phyloP scores from a whole-genome alignment of 2,329 filamentous ascomycete species.

The Drechmeria coniospora region DNA sequence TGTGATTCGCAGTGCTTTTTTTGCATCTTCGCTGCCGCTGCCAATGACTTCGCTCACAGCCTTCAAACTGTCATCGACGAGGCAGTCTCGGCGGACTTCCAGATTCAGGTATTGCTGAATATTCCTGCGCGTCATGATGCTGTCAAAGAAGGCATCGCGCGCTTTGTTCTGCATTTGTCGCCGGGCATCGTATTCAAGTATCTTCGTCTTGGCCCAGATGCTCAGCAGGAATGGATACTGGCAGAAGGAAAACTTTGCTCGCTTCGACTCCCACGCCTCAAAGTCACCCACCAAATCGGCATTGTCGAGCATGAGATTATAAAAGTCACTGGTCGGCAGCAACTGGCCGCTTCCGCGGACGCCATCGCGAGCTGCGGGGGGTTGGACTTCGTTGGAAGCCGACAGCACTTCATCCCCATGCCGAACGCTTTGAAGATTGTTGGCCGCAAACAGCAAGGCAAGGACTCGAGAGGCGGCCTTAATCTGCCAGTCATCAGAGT shows the following conservation, averaged over 20 bases:
- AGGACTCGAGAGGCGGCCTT: conserved; percentile 67
- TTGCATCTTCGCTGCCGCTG: conserved; percentile 67
- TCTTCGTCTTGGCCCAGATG: conserved; percentile 82
- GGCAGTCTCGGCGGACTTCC: conserved; percentile 65
- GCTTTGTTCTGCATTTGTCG: conserved; percentile 84
- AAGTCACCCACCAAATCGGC: conserved; percentile 77
- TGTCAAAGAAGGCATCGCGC: conserved; percentile 80
- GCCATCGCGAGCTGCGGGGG: conserved; percentile 9
- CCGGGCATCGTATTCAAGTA: conserved; percentile 74
- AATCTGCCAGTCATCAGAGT: conserved; percentile 81
- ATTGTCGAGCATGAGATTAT: conserved; percentile 73
- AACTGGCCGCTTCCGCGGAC: conserved; percentile 41
- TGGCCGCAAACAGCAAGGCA: conserved; percentile 68
- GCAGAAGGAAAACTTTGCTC: conserved; percentile 69
- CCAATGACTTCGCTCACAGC: conserved; percentile 76
- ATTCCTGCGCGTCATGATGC: conserved; percentile 59
- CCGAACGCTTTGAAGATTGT: conserved; percentile 36
- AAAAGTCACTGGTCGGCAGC: conserved; percentile 71
- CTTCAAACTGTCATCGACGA: conserved; percentile 77
- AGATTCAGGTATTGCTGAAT: conserved; percentile 67
- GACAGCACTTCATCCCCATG: conserved; percentile 13
- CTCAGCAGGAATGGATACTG: conserved; percentile 87
- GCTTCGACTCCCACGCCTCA: conserved; percentile 68
- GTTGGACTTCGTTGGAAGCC: conserved; percentile 10
- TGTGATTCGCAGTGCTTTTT: conserved; percentile 74